Percentiles rank a stretch among this genome's conserved stretches.
Conservation (phyloP, 2,329 filamentous ascomycete species). For the Pseudogymnoascus sp. region DNA sequence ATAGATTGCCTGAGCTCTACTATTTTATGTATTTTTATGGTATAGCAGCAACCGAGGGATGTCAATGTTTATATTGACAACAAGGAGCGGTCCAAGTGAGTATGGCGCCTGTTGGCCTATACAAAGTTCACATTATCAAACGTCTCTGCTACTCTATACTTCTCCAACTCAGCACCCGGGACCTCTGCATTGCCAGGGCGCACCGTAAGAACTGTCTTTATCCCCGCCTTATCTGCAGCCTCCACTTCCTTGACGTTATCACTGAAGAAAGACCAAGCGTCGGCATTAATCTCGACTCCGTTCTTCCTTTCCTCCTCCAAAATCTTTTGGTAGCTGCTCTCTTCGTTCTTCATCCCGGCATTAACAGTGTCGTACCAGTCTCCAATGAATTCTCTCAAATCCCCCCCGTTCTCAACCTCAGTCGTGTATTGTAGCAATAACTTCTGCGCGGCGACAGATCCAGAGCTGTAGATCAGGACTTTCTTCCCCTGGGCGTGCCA, state of each 20-base stretch:
- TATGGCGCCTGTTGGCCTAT: background rate
- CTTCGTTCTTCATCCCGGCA: conserved; percentile 65
- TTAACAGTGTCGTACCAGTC: conserved; percentile 77
- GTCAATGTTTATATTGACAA: background rate
- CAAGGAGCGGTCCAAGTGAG: background rate
- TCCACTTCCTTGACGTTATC: conserved; percentile 67
- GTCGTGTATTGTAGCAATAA: conserved; percentile 63
- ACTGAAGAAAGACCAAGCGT: conserved; percentile 67
- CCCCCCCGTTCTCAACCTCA: conserved; percentile 43
- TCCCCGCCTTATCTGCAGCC: conserved; percentile 54
- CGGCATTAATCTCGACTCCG: conserved; percentile 36
- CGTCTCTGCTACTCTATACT: conserved; percentile 21
- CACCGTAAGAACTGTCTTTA: conserved; percentile 53
- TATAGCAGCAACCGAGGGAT: too few species aligned
- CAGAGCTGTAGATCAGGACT: conserved; percentile 74
- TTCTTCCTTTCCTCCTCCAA: conserved; percentile 2
- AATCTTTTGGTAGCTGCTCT: conserved; percentile 50
- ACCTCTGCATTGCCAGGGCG: conserved; percentile 65
- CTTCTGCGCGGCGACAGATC: conserved; percentile 73
- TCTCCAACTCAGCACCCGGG: conserved; percentile 37
- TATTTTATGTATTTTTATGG: too few species aligned
- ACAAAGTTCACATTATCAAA: conserved; percentile 20
- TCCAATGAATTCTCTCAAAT: conserved; percentile 51
- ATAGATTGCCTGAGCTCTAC: too few species aligned
- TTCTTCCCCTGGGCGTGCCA: conserved; percentile 47